Conservation (phyloP, 805 yeast species). For the Candida dajiaensis region DNA sequence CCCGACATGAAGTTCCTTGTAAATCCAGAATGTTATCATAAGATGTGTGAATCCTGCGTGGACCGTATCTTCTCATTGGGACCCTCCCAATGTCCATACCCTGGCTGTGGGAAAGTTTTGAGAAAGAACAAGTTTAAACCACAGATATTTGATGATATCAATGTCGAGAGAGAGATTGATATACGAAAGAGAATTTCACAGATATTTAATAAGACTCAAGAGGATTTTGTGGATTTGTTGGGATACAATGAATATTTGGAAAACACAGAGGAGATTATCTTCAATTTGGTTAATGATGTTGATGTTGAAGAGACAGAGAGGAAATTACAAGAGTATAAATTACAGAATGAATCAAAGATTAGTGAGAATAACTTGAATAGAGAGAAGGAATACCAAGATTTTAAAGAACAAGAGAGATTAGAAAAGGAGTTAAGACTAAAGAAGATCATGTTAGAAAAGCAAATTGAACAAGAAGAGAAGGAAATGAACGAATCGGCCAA, state of each 20-base stretch:
- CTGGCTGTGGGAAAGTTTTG: constrained; percentile 79
- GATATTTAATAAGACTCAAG: constrained; percentile 74
- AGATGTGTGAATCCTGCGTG: constrained; percentile 94
- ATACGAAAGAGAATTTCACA: constrained; percentile 70
- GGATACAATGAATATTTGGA: constrained; percentile 79
- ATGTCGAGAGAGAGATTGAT: constrained; percentile 89
- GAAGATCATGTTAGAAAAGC: constrained; percentile 48
- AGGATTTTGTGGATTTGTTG: constrained; percentile 56
- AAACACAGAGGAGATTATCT: constrained; percentile 73
- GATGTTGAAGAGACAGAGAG: constrained; percentile 67
- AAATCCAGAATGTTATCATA: constrained; percentile 97
- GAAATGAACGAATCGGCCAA: constrained; percentile 50
- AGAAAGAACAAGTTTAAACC: constrained; percentile 87
- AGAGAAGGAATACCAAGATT: constrained; percentile 64
- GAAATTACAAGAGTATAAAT: constrained; percentile 61
- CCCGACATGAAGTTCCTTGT: constrained; percentile 90
- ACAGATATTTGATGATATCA: constrained; percentile 87
- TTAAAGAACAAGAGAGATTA: constrained; percentile 55
- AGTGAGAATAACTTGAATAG: constrained; percentile 68
- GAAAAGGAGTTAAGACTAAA: constrained; percentile 60
- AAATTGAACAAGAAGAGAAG: constrained; percentile 54
- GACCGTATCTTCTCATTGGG: constrained; percentile 92
- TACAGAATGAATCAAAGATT: constrained; percentile 67
- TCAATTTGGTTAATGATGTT: constrained; percentile 63
- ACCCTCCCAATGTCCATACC: constrained; percentile 96